Percentiles rank a stretch among this genome's conserved stretches.
Evolutionary conservation across 352 stramenopile genomes (phyloP).

Genomic region (Paralagenidium karlingii): DNA sequence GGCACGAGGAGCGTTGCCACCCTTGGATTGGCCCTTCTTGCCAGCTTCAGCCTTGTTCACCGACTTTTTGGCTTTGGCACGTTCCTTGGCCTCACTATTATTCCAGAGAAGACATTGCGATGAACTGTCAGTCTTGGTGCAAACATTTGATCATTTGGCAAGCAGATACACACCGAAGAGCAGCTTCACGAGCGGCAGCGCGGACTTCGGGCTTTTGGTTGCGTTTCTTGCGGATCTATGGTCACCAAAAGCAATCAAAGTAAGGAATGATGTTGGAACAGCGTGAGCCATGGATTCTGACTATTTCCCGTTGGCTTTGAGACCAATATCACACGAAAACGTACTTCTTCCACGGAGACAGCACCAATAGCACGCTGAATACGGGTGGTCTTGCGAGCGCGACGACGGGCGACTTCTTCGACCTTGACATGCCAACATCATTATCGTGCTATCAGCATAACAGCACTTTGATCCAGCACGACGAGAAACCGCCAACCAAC

Average conservation of each 20-base stretch:
- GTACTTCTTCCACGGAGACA: slow-evolving; percentile 90
- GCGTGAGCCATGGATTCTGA: too few species aligned
- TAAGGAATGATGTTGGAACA: too few species aligned
- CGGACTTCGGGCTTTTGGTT: slow-evolving; percentile 92
- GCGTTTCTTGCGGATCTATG: slow-evolving; percentile 95
- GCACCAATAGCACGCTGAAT: slow-evolving; percentile 96
- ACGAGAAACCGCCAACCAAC: slow-evolving; percentile 19
- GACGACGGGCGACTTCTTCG: slow-evolving; percentile 70
- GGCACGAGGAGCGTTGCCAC: slow-evolving; percentile 41
- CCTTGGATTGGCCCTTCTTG: slow-evolving; percentile 41
- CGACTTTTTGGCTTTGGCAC: slow-evolving; percentile 80
- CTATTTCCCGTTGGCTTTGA: too few species aligned
- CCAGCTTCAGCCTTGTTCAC: slow-evolving; percentile 36
- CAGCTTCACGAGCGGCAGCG: slow-evolving; percentile 81
- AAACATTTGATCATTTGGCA: not conserved
- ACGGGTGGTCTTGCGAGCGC: slow-evolving; percentile 91
- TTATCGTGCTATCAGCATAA: too few species aligned
- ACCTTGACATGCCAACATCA: slow-evolving; percentile 19
- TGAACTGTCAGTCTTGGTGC: not conserved
- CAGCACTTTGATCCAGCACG: not conserved
- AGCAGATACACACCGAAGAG: slow-evolving; percentile 80
- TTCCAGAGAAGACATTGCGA: not conserved
- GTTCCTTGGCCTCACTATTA: slow-evolving; percentile 66
- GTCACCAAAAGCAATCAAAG: not conserved
- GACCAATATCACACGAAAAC: slow-evolving; percentile 4